Percentiles rank a stretch among this genome's conserved stretches.
Evolutionary conservation across 768 basidiomycete species (phyloP).

Genomic region (Leccinum longicurvipes): DNA sequence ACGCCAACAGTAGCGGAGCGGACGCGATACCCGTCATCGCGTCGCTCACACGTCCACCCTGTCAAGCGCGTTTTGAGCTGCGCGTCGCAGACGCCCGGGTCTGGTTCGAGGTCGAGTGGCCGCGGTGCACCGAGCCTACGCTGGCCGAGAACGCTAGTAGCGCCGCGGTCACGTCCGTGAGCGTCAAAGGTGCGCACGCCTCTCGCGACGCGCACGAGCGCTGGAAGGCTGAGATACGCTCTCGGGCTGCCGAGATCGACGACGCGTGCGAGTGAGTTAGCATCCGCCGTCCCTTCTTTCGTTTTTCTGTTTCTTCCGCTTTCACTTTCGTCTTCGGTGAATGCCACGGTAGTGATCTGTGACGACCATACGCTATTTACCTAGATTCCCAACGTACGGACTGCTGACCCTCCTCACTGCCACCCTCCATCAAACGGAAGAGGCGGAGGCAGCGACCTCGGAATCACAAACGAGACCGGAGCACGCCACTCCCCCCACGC

Average conservation of each 20-base stretch:
- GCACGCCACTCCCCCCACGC: too few species aligned
- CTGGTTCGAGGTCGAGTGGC: constrained; percentile 38
- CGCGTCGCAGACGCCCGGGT: constrained; percentile 26
- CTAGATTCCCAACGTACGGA: too few species aligned
- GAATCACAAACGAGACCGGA: too few species aligned
- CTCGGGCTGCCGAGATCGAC: constrained; percentile 35
- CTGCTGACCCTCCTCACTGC: too few species aligned
- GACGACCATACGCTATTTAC: too few species aligned
- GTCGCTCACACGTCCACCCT: constrained; percentile 7
- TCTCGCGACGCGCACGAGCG: constrained; percentile 46
- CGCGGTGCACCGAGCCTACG: background rate
- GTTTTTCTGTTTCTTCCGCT: too few species aligned
- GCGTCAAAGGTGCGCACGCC: constrained; percentile 47
- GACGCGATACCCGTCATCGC: background rate
- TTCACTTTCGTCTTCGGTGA: too few species aligned
- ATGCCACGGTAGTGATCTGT: too few species aligned
- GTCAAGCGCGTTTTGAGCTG: constrained; percentile 36
- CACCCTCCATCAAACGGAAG: too few species aligned
- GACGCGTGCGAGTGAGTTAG: constrained; percentile 28
- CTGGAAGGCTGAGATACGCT: constrained; percentile 43
- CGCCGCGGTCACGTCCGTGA: constrained; percentile 17
- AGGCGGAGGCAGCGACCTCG: too few species aligned
- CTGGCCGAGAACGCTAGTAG: background rate
- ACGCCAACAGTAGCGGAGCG: background rate
- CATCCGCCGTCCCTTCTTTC: background rate